A percentile compares a stretch with the other conserved stretches of the same genome.
Conservation (phyloP, 1,139 yeast genomes). For the Yamadazyma membranifaciens region DNA sequence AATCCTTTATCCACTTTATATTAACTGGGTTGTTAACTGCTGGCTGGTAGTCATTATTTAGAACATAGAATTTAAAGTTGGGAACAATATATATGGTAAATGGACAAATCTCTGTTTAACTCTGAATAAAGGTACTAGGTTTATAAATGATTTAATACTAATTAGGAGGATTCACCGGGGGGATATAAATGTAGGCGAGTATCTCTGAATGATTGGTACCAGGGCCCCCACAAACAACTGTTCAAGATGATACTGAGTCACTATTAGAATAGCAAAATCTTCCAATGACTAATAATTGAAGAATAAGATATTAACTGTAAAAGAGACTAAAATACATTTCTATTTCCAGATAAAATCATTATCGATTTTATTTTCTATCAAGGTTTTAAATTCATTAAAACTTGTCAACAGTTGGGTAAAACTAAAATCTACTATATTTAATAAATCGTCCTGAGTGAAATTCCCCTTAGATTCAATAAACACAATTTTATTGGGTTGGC, state of each 20-base stretch:
- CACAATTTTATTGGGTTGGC: constrained; percentile 53
- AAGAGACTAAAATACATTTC: background rate
- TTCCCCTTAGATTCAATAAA: constrained; percentile 71
- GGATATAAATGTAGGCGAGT: too few relatives aligned
- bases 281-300: too few relatives aligned
- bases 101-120: background rate
- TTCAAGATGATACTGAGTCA: too few relatives aligned
- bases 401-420: constrained; percentile 43
- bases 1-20: constrained; percentile 50
- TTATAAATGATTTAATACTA: too few relatives aligned
- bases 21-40: constrained; percentile 14
- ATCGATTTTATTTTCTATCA: constrained; percentile 47
- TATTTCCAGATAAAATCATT: constrained; percentile 59
- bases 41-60: too few relatives aligned
- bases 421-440: constrained; percentile 46
- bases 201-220: too few relatives aligned
- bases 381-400: constrained; percentile 45
- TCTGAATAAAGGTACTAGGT: too few relatives aligned
- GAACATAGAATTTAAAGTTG: too few relatives aligned
- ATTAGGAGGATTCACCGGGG: too few relatives aligned
- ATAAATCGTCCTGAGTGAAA: constrained; percentile 57
- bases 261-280: too few relatives aligned
- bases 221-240: too few relatives aligned
- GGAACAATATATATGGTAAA: background rate
- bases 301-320: background rate